phyloP scores from a whole-genome alignment of 306 rosid species.

The Acacia confusa region DNA sequence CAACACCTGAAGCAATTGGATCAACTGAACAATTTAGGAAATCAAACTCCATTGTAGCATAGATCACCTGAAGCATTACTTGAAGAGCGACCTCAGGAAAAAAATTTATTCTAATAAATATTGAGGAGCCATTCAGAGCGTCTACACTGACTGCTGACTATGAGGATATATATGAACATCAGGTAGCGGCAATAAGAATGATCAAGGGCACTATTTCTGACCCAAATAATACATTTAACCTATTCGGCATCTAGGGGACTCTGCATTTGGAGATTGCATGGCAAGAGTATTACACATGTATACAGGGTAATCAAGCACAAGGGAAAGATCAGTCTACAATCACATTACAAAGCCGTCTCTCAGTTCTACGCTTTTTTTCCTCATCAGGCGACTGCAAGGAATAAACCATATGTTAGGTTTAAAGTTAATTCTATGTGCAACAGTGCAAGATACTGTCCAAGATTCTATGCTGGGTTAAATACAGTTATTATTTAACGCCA shows the following conservation, averaged over 20 bases:
- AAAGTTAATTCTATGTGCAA: neutral
- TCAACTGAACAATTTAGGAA: neutral
- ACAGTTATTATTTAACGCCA: neutral
- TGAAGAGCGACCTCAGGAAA: neutral
- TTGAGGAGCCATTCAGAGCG: constrained; percentile 18
- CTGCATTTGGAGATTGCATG: constrained; percentile 16
- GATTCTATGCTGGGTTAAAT: constrained; percentile 1
- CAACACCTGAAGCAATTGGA: neutral
- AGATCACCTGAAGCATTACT: neutral
- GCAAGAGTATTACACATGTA: constrained; percentile 33
- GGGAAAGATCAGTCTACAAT: constrained; percentile 45
- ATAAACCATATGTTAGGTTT: neutral
- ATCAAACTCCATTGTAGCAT: neutral
- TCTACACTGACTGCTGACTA: constrained; percentile 12
- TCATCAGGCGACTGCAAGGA: constrained; percentile 54
- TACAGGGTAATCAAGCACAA: constrained; percentile 25
- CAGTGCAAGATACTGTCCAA: neutral
- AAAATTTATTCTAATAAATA: constrained; percentile 38
- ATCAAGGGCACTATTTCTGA: constrained; percentile 35
- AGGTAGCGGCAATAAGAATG: neutral
- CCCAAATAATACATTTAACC: constrained; percentile 16
- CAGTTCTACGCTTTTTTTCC: constrained; percentile 60
- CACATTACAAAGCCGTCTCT: constrained; percentile 61
- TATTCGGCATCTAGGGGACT: constrained; percentile 21
- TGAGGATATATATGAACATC: constrained; percentile 20